A percentile compares a stretch with the other conserved stretches of the same genome.
phyloP scores from a whole-genome alignment of 192 early-diverging fungal species.

The Cetraspora pellucida region DNA sequence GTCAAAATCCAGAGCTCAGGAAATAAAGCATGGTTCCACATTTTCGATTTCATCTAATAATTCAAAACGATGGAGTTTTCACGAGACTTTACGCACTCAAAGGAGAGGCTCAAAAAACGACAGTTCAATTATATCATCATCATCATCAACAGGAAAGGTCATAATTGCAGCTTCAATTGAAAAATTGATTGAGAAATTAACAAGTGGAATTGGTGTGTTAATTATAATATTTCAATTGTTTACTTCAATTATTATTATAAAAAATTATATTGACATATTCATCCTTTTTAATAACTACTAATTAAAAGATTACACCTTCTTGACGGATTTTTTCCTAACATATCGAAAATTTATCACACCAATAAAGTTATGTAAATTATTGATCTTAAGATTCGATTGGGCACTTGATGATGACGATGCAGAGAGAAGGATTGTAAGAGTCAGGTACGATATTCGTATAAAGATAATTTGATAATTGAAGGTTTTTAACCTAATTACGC shows the following conservation, averaged over 20 bases:
- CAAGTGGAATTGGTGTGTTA: constrained; percentile 51
- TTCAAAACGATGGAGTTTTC: constrained; percentile 18
- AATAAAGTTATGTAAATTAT: constrained; percentile 51
- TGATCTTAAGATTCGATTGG: constrained; percentile 60
- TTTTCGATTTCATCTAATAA: too few species aligned
- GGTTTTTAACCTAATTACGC: too few species aligned
- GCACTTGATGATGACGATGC: constrained; percentile 52
- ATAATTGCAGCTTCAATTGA: constrained; percentile 62
- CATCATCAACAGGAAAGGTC: not conserved
- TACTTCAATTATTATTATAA: not conserved
- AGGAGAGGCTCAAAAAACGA: not conserved
- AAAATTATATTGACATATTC: not conserved
- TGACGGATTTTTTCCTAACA: constrained; percentile 66
- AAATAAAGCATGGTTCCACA: not conserved
- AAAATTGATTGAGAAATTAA: constrained; percentile 58
- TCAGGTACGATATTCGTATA: constrained; percentile 29
- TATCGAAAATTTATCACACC: constrained; percentile 62
- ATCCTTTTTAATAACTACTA: too few species aligned
- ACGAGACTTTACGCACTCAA: not conserved
- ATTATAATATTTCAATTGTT: not conserved
- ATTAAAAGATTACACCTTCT: constrained; percentile 55
- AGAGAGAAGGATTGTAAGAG: constrained; percentile 52
- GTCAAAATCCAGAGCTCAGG: not conserved
- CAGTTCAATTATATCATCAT: not conserved
- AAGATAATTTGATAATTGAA: too few species aligned